Evolutionary conservation across 208 protist species (phyloP).

Genomic region (Trypanosoma conorhini): DNA sequence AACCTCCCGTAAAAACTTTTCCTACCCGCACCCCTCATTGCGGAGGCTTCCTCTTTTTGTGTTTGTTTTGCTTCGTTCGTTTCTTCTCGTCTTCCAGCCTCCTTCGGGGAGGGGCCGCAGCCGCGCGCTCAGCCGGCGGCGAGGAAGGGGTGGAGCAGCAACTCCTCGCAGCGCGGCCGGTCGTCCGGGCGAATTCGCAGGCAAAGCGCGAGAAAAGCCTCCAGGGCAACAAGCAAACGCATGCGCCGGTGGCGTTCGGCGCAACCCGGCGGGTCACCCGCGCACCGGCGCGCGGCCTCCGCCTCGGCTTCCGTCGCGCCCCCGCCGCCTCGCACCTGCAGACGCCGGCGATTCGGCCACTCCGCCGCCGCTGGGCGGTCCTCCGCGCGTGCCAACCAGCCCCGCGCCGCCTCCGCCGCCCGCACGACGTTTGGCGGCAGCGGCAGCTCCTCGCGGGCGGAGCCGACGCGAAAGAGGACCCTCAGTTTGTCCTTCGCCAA

Average conservation of each 20-base stretch:
- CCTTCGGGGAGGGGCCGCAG: no score
- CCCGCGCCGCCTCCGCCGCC: slow-evolving; percentile 41
- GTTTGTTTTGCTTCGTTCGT: neutral
- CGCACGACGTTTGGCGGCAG: slow-evolving; percentile 61
- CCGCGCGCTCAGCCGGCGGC: slow-evolving; percentile 10
- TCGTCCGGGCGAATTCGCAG: slow-evolving; percentile 64
- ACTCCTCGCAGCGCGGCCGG: slow-evolving; percentile 50
- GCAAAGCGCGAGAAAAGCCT: slow-evolving; percentile 57
- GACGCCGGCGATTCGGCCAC: neutral
- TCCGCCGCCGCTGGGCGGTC: neutral
- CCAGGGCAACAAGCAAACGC: slow-evolving; percentile 48
- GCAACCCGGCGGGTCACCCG: neutral
- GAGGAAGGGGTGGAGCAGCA: slow-evolving; percentile 76
- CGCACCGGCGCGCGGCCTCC: neutral
- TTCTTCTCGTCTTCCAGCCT: no score
- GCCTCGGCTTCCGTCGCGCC: neutral
- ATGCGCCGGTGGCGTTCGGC: slow-evolving; percentile 19
- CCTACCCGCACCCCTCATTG: neutral
- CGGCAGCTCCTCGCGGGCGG: slow-evolving; percentile 52
- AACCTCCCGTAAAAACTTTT: no score
- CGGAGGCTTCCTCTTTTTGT: neutral
- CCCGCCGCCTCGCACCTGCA: neutral
- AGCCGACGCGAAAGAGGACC: slow-evolving; percentile 29
- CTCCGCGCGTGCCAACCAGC: slow-evolving; percentile 29
- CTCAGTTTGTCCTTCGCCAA: slow-evolving; percentile 25